A percentile compares a stretch with the other conserved stretches of the same genome.
These are phyloP conservation scores for Craterostigma plantagineum DNA, from an alignment of 257 asterid species.

Conservation along the genomic window DNA sequence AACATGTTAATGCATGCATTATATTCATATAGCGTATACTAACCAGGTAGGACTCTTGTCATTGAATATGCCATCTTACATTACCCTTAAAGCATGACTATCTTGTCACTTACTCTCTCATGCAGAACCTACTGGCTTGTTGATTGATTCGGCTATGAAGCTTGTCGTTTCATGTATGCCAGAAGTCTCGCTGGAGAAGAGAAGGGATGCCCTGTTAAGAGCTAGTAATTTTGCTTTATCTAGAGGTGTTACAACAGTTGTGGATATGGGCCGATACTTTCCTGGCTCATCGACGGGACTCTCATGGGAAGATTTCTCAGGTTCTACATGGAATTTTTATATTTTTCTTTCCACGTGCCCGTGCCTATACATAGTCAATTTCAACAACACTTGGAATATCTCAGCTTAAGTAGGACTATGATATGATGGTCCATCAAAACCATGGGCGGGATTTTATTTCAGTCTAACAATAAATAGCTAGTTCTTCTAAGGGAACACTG, in stretches of 20 bases:
- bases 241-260: constrained; percentile 88
- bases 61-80: no score
- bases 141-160: constrained; percentile 93
- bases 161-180: constrained; percentile 51
- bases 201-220: constrained; percentile 70
- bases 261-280: constrained; percentile 74
- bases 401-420: neutral
- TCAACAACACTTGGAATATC: no score
- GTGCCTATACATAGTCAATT: no score
- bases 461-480: no score
- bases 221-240: constrained; percentile 60
- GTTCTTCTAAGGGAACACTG: no score
- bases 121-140: constrained; percentile 84
- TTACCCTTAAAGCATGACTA: no score
- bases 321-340: constrained; percentile 17
- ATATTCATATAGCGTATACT: no score
- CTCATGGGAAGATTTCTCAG: constrained; percentile 92
- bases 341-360: neutral
- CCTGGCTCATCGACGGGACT: constrained; percentile 60
- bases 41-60: no score
- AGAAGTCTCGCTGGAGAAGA: constrained; percentile 49
- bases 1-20: no score
- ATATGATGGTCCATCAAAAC: neutral
- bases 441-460: no score
- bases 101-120: no score